phyloP scores from a whole-genome alignment of 225 moss, liverwort and hornwort species.

The Antitrichia curtipendula region DNA sequence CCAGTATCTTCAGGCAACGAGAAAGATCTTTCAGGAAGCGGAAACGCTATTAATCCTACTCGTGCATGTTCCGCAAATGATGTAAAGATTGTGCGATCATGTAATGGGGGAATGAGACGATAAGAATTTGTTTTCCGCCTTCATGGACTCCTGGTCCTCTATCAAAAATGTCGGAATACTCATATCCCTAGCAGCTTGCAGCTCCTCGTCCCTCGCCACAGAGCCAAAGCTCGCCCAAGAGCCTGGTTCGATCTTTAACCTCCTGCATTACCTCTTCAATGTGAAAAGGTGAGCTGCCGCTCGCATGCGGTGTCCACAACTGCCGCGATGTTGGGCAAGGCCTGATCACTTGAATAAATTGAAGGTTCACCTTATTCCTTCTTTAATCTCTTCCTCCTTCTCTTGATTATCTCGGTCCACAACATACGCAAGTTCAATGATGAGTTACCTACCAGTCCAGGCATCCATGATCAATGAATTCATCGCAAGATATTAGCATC shows the following conservation, averaged over 20 bases:
- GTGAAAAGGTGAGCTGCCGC: slow-evolving; percentile 11
- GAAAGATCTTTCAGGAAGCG: not conserved
- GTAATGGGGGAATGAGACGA: slow-evolving; percentile 56
- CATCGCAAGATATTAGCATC: not conserved
- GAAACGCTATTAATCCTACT: not conserved
- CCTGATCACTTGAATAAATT: not conserved
- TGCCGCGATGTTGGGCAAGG: not conserved
- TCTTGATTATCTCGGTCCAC: not conserved
- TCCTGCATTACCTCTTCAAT: slow-evolving; percentile 29
- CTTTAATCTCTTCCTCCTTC: not conserved
- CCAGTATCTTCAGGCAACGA: not conserved
- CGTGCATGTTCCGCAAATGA: not conserved
- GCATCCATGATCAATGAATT: not conserved
- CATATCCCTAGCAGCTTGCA: slow-evolving; percentile 42
- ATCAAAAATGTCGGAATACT: slow-evolving; percentile 53
- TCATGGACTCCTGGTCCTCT: slow-evolving; percentile 70
- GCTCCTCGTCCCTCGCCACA: slow-evolving; percentile 18
- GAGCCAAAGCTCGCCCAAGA: slow-evolving; percentile 13
- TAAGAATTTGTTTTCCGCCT: slow-evolving; percentile 56
- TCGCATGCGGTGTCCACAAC: not conserved
- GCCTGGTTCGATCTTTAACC: slow-evolving; percentile 15
- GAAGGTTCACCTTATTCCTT: not conserved
- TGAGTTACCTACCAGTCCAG: not conserved
- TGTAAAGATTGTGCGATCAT: slow-evolving; percentile 9
- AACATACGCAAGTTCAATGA: not conserved